phyloP scores from a whole-genome alignment of 2,329 filamentous ascomycete species.

The Aspergillus novofumigatus region DNA sequence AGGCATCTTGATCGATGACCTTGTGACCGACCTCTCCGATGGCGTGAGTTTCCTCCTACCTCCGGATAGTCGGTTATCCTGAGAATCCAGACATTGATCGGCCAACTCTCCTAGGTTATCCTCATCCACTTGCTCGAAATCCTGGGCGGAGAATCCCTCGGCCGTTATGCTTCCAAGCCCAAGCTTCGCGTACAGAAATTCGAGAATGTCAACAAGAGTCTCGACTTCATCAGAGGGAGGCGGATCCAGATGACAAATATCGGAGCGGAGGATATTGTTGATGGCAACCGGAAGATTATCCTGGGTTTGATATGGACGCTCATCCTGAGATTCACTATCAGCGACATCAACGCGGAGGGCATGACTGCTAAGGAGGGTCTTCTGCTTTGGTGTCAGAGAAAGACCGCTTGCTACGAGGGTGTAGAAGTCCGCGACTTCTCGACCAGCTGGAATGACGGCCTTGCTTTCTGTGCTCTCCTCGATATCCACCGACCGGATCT shows the following conservation, averaged over 20 bases:
- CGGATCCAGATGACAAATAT: slow-evolving; percentile 98
- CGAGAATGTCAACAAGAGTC: slow-evolving; percentile 94
- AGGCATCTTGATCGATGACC: slow-evolving; percentile 74
- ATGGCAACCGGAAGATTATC: slow-evolving; percentile 97
- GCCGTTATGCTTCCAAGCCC: slow-evolving; percentile 92
- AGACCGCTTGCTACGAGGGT: slow-evolving; percentile 97
- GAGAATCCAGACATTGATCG: not conserved
- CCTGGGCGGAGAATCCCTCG: slow-evolving; percentile 88
- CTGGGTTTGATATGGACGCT: slow-evolving; percentile 96
- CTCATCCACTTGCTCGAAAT: slow-evolving; percentile 97
- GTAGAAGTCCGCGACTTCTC: slow-evolving; percentile 96
- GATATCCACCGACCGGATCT: slow-evolving; percentile 96
- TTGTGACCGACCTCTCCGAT: slow-evolving; percentile 86
- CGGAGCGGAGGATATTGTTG: slow-evolving; percentile 94
- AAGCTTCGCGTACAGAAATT: slow-evolving; percentile 95
- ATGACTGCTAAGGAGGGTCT: slow-evolving; percentile 96
- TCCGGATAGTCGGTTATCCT: not conserved
- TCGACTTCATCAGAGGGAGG: slow-evolving; percentile 86
- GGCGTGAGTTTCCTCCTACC: slow-evolving; percentile 61
- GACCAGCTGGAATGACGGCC: slow-evolving; percentile 91
- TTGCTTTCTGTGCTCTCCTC: slow-evolving; percentile 92
- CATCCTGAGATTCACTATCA: slow-evolving; percentile 97
- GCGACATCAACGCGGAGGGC: slow-evolving; percentile 96
- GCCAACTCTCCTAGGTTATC: slow-evolving; percentile 59
- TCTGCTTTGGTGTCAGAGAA: slow-evolving; percentile 94